phyloP scores from a whole-genome alignment of 805 yeast genomes.

The Teunomyces gatunensis region DNA sequence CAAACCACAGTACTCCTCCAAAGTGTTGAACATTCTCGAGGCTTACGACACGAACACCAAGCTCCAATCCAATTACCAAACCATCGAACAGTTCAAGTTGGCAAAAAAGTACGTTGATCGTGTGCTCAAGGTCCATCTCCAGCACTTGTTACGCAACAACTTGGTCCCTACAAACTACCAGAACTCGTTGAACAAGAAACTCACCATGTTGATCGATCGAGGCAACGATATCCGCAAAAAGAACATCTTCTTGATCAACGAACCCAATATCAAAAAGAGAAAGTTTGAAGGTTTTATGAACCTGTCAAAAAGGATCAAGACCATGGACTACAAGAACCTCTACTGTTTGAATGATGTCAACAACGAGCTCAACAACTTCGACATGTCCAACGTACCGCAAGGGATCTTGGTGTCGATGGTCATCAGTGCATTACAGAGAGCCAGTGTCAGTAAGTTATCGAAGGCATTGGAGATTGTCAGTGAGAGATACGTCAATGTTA shows the following conservation, averaged over 20 bases:
- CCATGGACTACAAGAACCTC: conserved; percentile 53
- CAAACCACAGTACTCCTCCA: conserved; percentile 59
- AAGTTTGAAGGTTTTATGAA: conserved; percentile 43
- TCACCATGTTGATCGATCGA: conserved; percentile 27
- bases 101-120: conserved; percentile 64
- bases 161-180: conserved; percentile 36
- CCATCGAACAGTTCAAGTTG: conserved; percentile 48
- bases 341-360: conserved; percentile 63
- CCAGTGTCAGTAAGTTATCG: conserved; percentile 50
- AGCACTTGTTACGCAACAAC: conserved; percentile 36
- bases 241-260: conserved; percentile 32
- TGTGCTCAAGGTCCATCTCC: conserved; percentile 44
- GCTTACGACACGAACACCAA: conserved; percentile 59
- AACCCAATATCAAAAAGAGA: conserved; percentile 31
- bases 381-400: conserved; percentile 65
- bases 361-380: conserved; percentile 64
- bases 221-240: conserved; percentile 43
- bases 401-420: conserved; percentile 65
- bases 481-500: conserved; percentile 56
- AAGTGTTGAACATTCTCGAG: conserved; percentile 58
- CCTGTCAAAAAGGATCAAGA: conserved; percentile 25
- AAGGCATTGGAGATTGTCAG: conserved; percentile 69
- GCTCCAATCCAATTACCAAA: conserved; percentile 48
- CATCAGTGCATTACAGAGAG: conserved; percentile 58
- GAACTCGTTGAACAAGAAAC: conserved; percentile 24